These are phyloP conservation scores for Fraxinus velutina DNA, from an alignment of 305 asterid species.

Conservation along the genomic window DNA sequence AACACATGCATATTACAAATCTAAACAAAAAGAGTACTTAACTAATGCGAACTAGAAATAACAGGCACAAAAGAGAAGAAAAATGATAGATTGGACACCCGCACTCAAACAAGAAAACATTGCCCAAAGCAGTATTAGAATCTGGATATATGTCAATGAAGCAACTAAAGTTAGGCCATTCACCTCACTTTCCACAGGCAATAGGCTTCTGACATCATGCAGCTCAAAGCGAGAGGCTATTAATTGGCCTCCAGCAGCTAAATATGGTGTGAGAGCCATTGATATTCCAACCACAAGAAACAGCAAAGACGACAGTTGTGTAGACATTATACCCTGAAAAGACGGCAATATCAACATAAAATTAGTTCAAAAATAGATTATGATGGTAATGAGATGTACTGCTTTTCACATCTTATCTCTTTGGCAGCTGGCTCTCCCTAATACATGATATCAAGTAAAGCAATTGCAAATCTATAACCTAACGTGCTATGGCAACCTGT, in stretches of 20 bases:
- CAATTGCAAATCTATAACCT: conserved; percentile 15
- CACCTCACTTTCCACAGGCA: conserved; percentile 99
- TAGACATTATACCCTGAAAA: conserved; percentile 91
- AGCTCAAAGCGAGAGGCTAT: conserved; percentile 96
- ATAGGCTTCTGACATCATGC: conserved; percentile 93
- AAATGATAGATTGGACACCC: conserved; percentile 14
- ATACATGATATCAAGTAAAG: conserved; percentile 20
- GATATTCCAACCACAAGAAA: conserved; percentile 98
- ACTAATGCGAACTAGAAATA: not conserved
- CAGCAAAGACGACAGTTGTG: conserved; percentile 82
- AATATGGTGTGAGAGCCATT: conserved; percentile 97
- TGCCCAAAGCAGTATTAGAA: conserved; percentile 14
- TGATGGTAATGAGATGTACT: conserved; percentile 1
- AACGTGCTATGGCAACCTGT: not conserved
- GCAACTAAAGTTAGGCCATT: conserved; percentile 25
- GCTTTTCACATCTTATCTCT: conserved; percentile 11
- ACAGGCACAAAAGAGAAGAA: not conserved
- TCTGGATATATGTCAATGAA: conserved; percentile 12
- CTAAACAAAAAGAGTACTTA: not conserved
- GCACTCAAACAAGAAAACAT: not conserved
- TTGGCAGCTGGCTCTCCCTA: conserved; percentile 17
- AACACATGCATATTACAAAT: not conserved
- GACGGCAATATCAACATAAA: conserved; percentile 6
- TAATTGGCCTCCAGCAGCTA: conserved; percentile 99
- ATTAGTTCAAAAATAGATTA: not conserved